Base-by-base conservation (phyloP, 2,329 filamentous ascomycete species). In the Orbilia brochopaga region DNA sequence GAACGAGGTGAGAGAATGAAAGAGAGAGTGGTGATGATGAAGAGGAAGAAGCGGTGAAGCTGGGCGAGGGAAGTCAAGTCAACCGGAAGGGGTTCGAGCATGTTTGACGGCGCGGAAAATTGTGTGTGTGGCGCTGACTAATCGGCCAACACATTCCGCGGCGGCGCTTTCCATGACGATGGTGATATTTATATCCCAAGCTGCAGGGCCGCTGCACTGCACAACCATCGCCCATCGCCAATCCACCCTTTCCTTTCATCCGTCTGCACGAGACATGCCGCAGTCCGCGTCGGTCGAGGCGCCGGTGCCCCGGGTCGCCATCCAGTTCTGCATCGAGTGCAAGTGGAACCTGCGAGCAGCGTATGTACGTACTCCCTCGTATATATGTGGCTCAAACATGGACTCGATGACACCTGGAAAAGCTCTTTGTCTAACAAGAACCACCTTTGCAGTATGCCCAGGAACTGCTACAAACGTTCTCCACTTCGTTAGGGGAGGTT, bases 381-480 rank as follows among this genome's bases (percentile, higher is more conserved):
- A n/a, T n/a, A 46, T 11, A 52, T 46, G 21, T n/a, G 7, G 21
- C 40, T 19, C 24, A 40, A 13, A 44, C 19, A n/a, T 23, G 30
- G 40, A 40, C 60, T 64, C 57, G 52, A 42, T 42, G 40, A 32
- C 35, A 53, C n/a, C n/a, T n/a, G 30, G 23, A 42, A 61, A 51
- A 11, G 13, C 24, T 13, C 23, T 17, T 40, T 46, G 42, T 44
- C 42, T 42, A 15, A 42, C n/a, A 15, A 46, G 24, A 27, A 50
- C 27, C 27, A 32, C 27, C 27, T 3, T 8, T 10, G 57, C 32
- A 96, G 90, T 97, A 90, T 79, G 93, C 89, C 54, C 94, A 97
- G 83, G 94, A 97, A 80, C 87, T 99, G 50, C 87, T 99, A 40
- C 96, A 91, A 1, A 99, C 93, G 0, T 99, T 99, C 81, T 86